phyloP scores from a whole-genome alignment of 331 rosid species.

The Pyrus hybrid region DNA sequence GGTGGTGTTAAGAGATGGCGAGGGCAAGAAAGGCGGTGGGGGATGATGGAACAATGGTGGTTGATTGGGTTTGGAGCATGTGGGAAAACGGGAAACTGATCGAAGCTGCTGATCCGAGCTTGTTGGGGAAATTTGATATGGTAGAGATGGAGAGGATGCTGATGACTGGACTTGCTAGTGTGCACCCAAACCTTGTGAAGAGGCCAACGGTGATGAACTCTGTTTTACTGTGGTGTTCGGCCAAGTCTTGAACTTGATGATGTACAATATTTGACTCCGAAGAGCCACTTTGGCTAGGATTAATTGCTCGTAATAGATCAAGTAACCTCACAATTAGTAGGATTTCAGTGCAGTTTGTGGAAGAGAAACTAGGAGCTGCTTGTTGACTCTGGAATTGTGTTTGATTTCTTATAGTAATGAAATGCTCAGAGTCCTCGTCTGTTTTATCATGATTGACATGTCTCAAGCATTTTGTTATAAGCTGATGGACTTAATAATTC shows the following conservation, averaged over 20 bases:
- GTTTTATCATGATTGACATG: too few relatives aligned
- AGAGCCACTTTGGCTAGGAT: conserved; percentile 47
- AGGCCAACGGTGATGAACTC: conserved; percentile 67
- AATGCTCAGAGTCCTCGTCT: too few relatives aligned
- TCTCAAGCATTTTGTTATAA: too few relatives aligned
- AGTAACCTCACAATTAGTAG: neutral
- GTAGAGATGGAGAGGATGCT: conserved; percentile 66
- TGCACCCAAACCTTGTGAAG: conserved; percentile 58
- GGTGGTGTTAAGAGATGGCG: too few relatives aligned
- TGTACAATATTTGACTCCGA: conserved; percentile 61
- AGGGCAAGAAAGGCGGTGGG: too few relatives aligned
- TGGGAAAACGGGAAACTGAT: conserved; percentile 49
- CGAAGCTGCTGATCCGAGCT: conserved; percentile 56
- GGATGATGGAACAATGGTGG: too few relatives aligned
- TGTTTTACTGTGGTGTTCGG: conserved; percentile 20
- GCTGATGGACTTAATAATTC: too few relatives aligned
- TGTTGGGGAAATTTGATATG: conserved; percentile 38
- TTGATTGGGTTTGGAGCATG: conserved; percentile 34
- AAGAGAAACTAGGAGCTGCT: neutral
- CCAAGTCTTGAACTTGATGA: conserved; percentile 39
- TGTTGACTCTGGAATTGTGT: neutral
- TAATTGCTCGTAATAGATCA: conserved; percentile 8
- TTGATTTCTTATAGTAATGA: too few relatives aligned
- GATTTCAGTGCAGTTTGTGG: neutral
- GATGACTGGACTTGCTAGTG: conserved; percentile 65